phyloP scores from a whole-genome alignment of 1,284 basidiomycete species.

The Marasmius oreades region DNA sequence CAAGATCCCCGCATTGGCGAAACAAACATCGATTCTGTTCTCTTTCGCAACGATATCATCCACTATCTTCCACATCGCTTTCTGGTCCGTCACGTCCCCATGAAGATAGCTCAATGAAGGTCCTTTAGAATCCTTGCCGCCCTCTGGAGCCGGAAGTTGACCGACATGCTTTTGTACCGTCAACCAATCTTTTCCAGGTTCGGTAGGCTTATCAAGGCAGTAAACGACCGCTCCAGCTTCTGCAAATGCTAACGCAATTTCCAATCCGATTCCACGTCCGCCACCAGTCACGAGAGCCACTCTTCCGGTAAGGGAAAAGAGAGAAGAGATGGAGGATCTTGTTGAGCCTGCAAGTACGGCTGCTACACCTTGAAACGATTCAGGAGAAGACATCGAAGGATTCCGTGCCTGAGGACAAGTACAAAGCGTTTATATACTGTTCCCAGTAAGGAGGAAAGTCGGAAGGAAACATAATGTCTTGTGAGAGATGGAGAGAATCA shows the following conservation, averaged over 20 bases:
- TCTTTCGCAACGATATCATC: slow-evolving; percentile 61
- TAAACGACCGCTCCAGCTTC: slow-evolving; percentile 80
- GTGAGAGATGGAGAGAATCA: too few species aligned
- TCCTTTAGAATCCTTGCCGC: slow-evolving; percentile 37
- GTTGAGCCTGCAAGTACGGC: slow-evolving; percentile 10
- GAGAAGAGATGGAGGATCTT: slow-evolving; percentile 56
- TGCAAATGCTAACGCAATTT: slow-evolving; percentile 74
- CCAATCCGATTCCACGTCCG: slow-evolving; percentile 79
- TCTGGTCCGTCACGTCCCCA: slow-evolving; percentile 64
- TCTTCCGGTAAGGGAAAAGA: slow-evolving; percentile 70
- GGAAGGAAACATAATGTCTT: too few species aligned
- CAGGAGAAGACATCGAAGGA: background rate
- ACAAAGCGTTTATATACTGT: background rate
- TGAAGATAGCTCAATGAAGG: slow-evolving; percentile 56
- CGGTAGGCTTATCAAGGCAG: slow-evolving; percentile 68
- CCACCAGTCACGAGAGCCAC: slow-evolving; percentile 80
- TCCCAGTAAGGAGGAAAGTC: too few species aligned
- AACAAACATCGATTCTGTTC: slow-evolving; percentile 66
- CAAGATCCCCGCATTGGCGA: slow-evolving; percentile 78
- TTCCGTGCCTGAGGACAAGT: background rate
- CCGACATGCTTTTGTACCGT: slow-evolving; percentile 51
- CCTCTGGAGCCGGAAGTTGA: slow-evolving; percentile 24
- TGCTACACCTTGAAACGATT: background rate
- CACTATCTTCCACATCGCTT: slow-evolving; percentile 49
- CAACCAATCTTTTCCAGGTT: slow-evolving; percentile 66